These are phyloP conservation scores for Pleurotus cornucopiae DNA, from an alignment of 768 basidiomycete species.

Conservation along the genomic window DNA sequence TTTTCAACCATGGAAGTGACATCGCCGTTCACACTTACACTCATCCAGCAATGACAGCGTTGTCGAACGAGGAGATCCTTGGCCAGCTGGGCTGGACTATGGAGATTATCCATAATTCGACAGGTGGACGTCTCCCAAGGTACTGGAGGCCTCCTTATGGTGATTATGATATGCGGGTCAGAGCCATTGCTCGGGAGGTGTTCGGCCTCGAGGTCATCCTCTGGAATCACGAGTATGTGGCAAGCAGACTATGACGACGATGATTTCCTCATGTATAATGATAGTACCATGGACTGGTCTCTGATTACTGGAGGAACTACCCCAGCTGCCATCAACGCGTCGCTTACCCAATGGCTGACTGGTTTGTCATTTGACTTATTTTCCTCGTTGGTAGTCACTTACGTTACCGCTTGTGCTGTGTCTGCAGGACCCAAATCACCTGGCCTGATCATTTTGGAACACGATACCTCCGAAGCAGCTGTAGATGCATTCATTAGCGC, in stretches of 20 bases:
- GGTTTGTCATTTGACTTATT: conserved; percentile 25
- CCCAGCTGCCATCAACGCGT: conserved; percentile 36
- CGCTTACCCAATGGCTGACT: conserved; percentile 54
- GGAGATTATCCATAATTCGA: conserved; percentile 71
- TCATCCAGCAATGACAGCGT: conserved; percentile 78
- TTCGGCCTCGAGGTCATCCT: conserved; percentile 82
- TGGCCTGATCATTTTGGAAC: conserved; percentile 81
- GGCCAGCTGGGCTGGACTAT: conserved; percentile 44
- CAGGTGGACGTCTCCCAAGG: conserved; percentile 61
- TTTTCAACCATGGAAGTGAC: conserved; percentile 35
- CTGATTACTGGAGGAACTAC: conserved; percentile 41
- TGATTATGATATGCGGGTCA: conserved; percentile 79
- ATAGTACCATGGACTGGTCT: conserved; percentile 76
- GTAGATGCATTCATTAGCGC: conserved; percentile 64
- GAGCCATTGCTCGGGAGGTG: conserved; percentile 76
- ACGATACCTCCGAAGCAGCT: conserved; percentile 63
- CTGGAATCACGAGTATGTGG: conserved; percentile 84
- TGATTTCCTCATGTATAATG: background rate
- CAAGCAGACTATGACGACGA: conserved; percentile 16
- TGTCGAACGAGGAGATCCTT: conserved; percentile 63
- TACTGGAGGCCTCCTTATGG: conserved; percentile 92
- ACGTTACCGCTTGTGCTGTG: background rate
- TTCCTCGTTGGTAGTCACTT: background rate
- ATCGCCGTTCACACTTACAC: conserved; percentile 63
- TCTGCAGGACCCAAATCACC: conserved; percentile 59